A percentile compares a stretch with the other conserved stretches of the same genome.
These are phyloP conservation scores for Metschnikowia gelsemii DNA, from an alignment of 805 yeast genomes.

Conservation along the genomic window DNA sequence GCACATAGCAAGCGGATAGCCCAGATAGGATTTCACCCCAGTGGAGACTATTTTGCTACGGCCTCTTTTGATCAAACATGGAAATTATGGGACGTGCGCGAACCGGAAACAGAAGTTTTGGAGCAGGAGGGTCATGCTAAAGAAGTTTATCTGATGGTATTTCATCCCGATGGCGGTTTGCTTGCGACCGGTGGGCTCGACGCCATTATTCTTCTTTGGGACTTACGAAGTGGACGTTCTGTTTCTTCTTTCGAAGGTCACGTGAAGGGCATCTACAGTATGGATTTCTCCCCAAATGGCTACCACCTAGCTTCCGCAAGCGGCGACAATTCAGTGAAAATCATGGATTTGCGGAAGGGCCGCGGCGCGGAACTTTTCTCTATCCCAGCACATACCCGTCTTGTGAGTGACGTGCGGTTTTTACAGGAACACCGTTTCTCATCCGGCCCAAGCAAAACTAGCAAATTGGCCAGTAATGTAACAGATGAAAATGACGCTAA, in stretches of 20 bases:
- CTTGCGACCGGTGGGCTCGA: slow-evolving; percentile 79
- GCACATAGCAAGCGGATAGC: slow-evolving; percentile 56
- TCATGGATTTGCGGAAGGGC: slow-evolving; percentile 77
- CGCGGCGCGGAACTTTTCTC: slow-evolving; percentile 41
- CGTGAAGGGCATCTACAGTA: slow-evolving; percentile 62
- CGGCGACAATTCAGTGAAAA: slow-evolving; percentile 73
- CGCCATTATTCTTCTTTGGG: slow-evolving; percentile 77
- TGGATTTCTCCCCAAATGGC: slow-evolving; percentile 79
- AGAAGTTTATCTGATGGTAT: slow-evolving; percentile 59
- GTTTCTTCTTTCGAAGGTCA: slow-evolving; percentile 65
- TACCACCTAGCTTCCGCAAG: slow-evolving; percentile 77
- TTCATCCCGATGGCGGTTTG: slow-evolving; percentile 78
- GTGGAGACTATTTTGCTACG: slow-evolving; percentile 53
- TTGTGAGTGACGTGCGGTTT: slow-evolving; percentile 67
- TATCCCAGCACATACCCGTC: slow-evolving; percentile 72
- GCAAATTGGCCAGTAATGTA: slow-evolving; percentile 22
- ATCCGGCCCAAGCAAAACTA: slow-evolving; percentile 5
- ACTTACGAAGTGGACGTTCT: slow-evolving; percentile 71
- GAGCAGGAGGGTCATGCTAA: slow-evolving; percentile 86
- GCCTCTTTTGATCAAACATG: slow-evolving; percentile 86
- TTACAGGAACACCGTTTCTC: too few relatives aligned
- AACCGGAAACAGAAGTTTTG: slow-evolving; percentile 41
- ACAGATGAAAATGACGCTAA: slow-evolving; percentile 33
- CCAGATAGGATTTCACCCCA: slow-evolving; percentile 64
- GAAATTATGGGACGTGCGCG: slow-evolving; percentile 78